Evolutionary conservation across 805 yeast species (phyloP).

Genomic region (Pichia deserticola): DNA sequence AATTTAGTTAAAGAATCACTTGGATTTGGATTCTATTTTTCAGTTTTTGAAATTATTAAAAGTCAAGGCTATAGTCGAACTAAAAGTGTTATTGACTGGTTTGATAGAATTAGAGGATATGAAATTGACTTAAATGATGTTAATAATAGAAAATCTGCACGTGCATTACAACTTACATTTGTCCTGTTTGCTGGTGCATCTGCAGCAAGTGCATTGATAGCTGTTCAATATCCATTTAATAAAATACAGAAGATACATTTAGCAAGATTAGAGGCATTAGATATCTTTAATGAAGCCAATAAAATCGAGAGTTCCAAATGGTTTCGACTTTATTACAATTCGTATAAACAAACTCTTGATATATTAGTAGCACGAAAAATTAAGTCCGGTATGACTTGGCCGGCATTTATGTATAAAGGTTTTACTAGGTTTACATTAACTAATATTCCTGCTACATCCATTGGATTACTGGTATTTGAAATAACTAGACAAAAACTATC

Average conservation of each 20-base stretch:
- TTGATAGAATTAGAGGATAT: constrained; percentile 9
- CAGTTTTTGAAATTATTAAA: constrained; percentile 72
- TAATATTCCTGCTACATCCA: constrained; percentile 81
- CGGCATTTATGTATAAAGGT: constrained; percentile 70
- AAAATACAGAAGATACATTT: constrained; percentile 76
- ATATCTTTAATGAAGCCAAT: constrained; percentile 42
- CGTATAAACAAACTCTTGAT: constrained; percentile 68
- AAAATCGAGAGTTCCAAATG: constrained; percentile 20
- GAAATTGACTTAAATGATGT: constrained; percentile 15
- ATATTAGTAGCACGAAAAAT: constrained; percentile 49
- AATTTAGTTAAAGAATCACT: constrained; percentile 68
- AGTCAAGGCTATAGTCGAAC: constrained; percentile 53
- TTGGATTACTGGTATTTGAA: constrained; percentile 80
- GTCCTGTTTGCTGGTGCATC: constrained; percentile 79
- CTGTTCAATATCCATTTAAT: constrained; percentile 75
- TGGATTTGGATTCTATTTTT: constrained; percentile 82
- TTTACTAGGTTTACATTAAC: constrained; percentile 64
- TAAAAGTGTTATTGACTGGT: constrained; percentile 35
- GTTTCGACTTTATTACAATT: constrained; percentile 54
- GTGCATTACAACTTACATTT: constrained; percentile 57
- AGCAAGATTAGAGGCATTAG: constrained; percentile 73
- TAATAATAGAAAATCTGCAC: constrained; percentile 23
- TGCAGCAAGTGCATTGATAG: constrained; percentile 71
- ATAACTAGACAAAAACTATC: constrained; percentile 50
- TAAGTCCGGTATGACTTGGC: constrained; percentile 50